Conservation (phyloP, 148 eudicot species). For the Camellia japonica region DNA sequence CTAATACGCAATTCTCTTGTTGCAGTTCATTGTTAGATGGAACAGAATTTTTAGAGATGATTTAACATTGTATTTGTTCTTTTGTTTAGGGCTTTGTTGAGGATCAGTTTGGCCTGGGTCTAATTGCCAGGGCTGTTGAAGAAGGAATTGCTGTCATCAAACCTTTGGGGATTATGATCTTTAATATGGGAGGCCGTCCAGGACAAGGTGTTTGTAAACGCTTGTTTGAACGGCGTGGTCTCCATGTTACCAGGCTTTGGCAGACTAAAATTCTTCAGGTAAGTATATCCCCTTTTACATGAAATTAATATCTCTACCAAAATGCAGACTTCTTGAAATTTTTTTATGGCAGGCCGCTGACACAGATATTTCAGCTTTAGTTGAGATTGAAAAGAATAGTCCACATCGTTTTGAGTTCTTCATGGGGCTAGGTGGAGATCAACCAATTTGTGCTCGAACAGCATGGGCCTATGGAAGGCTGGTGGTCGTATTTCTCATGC, state of each 20-base stretch:
- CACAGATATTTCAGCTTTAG: conserved; percentile 92
- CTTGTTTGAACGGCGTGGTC: conserved; percentile 95
- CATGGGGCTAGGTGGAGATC: conserved; percentile 97
- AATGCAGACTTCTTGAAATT: conserved; percentile 12
- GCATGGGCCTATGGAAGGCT: conserved; percentile 97
- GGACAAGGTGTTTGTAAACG: conserved; percentile 98
- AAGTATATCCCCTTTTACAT: conserved; percentile 15
- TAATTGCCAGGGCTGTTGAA: conserved; percentile 97
- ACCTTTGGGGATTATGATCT: conserved; percentile 90
- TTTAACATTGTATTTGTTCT: conserved; percentile 6
- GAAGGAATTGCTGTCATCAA: conserved; percentile 94
- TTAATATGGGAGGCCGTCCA: conserved; percentile 99
- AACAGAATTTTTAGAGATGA: conserved; percentile 3
- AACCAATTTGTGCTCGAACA: conserved; percentile 96
- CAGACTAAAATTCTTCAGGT: conserved; percentile 97
- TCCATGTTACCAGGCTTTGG: conserved; percentile 85
- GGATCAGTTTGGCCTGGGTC: conserved; percentile 96
- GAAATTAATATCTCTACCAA: not conserved
- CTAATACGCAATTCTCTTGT: not conserved
- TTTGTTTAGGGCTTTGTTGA: conserved; percentile 82
- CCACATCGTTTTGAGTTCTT: conserved; percentile 99
- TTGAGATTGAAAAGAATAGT: conserved; percentile 95
- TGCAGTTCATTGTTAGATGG: not conserved
- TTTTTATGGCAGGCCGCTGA: conserved; percentile 77
- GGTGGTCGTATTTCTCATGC: conserved; percentile 98